These are phyloP conservation scores for Lagenidium giganteum DNA, from an alignment of 352 stramenopile species.

Conservation along the genomic window DNA sequence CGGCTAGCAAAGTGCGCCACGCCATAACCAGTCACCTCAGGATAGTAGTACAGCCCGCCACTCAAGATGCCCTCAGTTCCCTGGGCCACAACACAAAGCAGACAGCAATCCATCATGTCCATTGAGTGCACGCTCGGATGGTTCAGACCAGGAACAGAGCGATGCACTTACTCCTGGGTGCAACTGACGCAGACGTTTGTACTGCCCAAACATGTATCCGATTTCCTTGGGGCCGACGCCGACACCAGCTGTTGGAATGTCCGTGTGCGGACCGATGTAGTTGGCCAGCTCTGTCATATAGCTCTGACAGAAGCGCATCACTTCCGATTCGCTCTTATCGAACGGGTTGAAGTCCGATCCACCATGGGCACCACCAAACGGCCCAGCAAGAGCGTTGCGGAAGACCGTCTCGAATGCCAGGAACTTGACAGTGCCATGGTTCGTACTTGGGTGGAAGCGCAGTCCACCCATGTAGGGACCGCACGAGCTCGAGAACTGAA, in stretches of 20 bases:
- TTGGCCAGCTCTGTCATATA: slow-evolving; percentile 98
- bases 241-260: slow-evolving; percentile 94
- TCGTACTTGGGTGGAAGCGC: slow-evolving; percentile 92
- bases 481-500: slow-evolving; percentile 93
- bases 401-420: slow-evolving; percentile 95
- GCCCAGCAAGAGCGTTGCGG: slow-evolving; percentile 90
- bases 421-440: slow-evolving; percentile 85
- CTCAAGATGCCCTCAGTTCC: slow-evolving; percentile 87
- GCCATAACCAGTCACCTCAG: slow-evolving; percentile 91
- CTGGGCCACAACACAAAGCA: slow-evolving; percentile 22
- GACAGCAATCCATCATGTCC: neutral
- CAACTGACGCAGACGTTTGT: slow-evolving; percentile 93
- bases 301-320: slow-evolving; percentile 97
- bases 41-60: slow-evolving; percentile 85
- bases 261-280: slow-evolving; percentile 96
- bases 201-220: slow-evolving; percentile 97
- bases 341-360: slow-evolving; percentile 97
- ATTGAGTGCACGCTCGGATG: slow-evolving; percentile 12
- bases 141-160: slow-evolving; percentile 22
- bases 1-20: slow-evolving; percentile 95
- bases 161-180: slow-evolving; percentile 49
- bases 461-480: slow-evolving; percentile 95
- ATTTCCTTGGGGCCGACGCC: slow-evolving; percentile 93
- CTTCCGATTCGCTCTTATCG: slow-evolving; percentile 96
- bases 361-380: slow-evolving; percentile 79